These are phyloP conservation scores for Casaregolazyma suthepensis DNA, from an alignment of 1,139 yeast species.

Conservation along the genomic window DNA sequence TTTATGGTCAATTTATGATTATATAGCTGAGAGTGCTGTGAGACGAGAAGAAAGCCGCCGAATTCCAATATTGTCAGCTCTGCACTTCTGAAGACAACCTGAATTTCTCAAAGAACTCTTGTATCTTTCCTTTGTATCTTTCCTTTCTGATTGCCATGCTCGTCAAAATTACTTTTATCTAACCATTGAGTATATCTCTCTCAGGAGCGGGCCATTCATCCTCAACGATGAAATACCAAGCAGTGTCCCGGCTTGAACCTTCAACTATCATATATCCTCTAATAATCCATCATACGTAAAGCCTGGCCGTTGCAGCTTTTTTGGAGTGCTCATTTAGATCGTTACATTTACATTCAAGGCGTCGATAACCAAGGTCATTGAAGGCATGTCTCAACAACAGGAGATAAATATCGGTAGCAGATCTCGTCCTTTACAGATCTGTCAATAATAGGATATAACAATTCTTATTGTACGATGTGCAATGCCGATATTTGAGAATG, in stretches of 20 bases:
- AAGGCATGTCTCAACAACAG: slow-evolving; percentile 28
- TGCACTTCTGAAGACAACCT: too few relatives aligned
- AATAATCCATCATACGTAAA: slow-evolving; percentile 29
- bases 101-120: not conserved
- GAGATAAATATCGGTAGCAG: slow-evolving; percentile 30
- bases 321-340: slow-evolving; percentile 27
- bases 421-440: slow-evolving; percentile 24
- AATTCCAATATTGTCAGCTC: too few relatives aligned
- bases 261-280: slow-evolving; percentile 28
- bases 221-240: slow-evolving; percentile 31
- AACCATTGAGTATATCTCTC: slow-evolving; percentile 26
- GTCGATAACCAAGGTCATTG: slow-evolving; percentile 28
- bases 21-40: too few relatives aligned
- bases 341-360: slow-evolving; percentile 34
- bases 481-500: slow-evolving; percentile 25
- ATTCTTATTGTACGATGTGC: slow-evolving; percentile 26
- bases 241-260: slow-evolving; percentile 31
- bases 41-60: too few relatives aligned
- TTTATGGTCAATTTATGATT: too few relatives aligned
- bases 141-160: slow-evolving; percentile 21
- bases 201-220: slow-evolving; percentile 28
- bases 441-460: slow-evolving; percentile 27
- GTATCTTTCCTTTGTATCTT: not conserved
- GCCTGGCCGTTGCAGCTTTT: slow-evolving; percentile 31
- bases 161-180: slow-evolving; percentile 27